Base-by-base conservation (phyloP, 2,329 filamentous ascomycete genomes). In the Fusarium clavum region DNA sequence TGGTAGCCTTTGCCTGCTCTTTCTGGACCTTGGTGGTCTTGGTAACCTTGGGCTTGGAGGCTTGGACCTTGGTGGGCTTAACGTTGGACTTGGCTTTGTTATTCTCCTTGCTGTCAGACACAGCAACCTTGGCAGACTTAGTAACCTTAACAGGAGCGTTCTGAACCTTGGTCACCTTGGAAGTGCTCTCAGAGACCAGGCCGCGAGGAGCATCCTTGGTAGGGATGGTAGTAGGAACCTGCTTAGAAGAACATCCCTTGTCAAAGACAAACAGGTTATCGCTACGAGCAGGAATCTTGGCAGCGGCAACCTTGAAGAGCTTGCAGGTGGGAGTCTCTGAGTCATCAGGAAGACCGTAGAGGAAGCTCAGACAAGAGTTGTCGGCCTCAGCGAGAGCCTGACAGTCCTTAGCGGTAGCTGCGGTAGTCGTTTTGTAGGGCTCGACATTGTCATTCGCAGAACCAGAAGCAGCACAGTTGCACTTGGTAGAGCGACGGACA, bases 241-340 rank as follows among this genome's bases (percentile, higher is more conserved):
- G 57, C 40, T 61, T 62, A 9, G 57, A 46, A 14, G 59, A 61
- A 14, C 59, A 62, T 0, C 40, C 40, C 46, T 54, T 61, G 0
- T 62, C 57, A 25, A 62, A 62, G 8, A 34, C 25, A 12, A 62
- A 62, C 5, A 62, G 40, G 4, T 25, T 54, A 3, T 62, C 59
- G 4, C 18, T 8, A 0, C 46, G 59, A 34, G 40, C 38, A 40
- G 57, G 57, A 20, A 62, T 38, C 46, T 40, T 61, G 2, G 57
- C n/a, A 16, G 59, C 59, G 4, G 57, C 5, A n/a, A 62, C 59
- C 40, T 61, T 61, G 25, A 46, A 61, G n/a, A 62, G 57, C 40
- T 62, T 62, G 12, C 59, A 62, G 1, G 40, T 41, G 22, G 59
- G 57, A 27, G 59, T 40, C 57, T 51, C 29, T 0, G 59, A 54